phyloP scores from a whole-genome alignment of 768 basidiomycete genomes.

The Pleurotus salmoneostramineus region DNA sequence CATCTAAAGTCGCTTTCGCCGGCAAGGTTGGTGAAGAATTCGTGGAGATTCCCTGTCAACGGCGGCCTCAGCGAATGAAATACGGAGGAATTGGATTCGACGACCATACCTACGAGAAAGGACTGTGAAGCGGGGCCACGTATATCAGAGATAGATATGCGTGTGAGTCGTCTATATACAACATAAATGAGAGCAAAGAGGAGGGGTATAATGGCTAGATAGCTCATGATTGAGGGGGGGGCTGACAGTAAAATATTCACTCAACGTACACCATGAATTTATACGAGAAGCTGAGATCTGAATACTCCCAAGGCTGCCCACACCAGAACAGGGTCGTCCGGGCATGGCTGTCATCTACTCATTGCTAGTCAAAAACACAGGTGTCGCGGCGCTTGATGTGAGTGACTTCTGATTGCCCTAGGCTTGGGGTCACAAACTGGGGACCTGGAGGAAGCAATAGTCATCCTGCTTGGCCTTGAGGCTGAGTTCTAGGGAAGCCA shows the following conservation, averaged over 20 bases:
- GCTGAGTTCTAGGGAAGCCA: neutral
- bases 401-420: neutral
- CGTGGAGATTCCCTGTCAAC: slow-evolving; percentile 42
- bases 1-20: slow-evolving; percentile 50
- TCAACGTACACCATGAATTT: neutral
- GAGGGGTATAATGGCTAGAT: neutral
- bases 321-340: neutral
- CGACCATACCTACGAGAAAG: slow-evolving; percentile 38
- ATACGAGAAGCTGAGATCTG: neutral
- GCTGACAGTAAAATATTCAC: neutral
- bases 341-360: neutral
- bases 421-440: neutral
- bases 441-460: neutral
- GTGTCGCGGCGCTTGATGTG: neutral
- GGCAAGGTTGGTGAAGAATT: slow-evolving; percentile 47
- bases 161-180: slow-evolving; percentile 29
- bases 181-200: slow-evolving; percentile 8
- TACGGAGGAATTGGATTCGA: neutral
- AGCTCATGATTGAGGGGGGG: neutral
- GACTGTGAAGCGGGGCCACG: slow-evolving; percentile 49
- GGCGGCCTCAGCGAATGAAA: neutral
- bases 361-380: neutral
- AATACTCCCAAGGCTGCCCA: neutral
- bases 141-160: slow-evolving; percentile 40
- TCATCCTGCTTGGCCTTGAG: neutral